These are phyloP conservation scores for Baudoinia panamericana DNA, from an alignment of 495 filamentous ascomycete genomes.

Conservation along the genomic window DNA sequence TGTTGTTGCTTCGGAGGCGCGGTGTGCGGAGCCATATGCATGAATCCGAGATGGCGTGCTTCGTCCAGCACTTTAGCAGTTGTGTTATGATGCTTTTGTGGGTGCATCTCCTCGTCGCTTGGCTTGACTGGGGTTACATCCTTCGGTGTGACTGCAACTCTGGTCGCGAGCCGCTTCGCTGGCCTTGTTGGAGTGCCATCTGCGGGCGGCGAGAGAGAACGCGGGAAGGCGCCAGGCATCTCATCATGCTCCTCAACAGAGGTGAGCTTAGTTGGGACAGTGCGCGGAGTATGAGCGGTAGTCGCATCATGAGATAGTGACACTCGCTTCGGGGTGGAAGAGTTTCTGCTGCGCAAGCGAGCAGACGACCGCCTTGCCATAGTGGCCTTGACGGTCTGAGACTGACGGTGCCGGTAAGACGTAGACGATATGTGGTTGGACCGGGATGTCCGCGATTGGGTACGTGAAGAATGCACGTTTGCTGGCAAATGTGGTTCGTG, in stretches of 20 bases:
- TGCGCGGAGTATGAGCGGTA: conserved; percentile 8
- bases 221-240: conserved; percentile 19
- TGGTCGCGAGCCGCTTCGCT: conserved; percentile 4
- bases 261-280: conserved; percentile 11
- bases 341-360: conserved; percentile 14
- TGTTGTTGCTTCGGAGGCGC: conserved; percentile 25
- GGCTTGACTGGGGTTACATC: conserved; percentile 26
- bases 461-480: no score
- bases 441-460: no score
- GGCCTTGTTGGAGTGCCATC: conserved; percentile 6
- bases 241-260: conserved; percentile 17
- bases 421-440: no score
- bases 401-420: no score
- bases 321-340: conserved; percentile 18
- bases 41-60: conserved; percentile 29
- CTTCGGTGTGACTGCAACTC: conserved; percentile 21
- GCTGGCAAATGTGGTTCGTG: no score
- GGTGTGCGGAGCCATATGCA: conserved; percentile 25
- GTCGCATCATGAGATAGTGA: conserved; percentile 18
- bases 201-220: conserved; percentile 7
- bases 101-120: conserved; percentile 28
- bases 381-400: no score
- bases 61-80: conserved; percentile 29
- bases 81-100: conserved; percentile 25
- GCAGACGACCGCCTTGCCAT: conserved; percentile 19